Evolutionary conservation across 2,329 filamentous ascomycete species (phyloP).

Genomic region (Monosporascus sp.): DNA sequence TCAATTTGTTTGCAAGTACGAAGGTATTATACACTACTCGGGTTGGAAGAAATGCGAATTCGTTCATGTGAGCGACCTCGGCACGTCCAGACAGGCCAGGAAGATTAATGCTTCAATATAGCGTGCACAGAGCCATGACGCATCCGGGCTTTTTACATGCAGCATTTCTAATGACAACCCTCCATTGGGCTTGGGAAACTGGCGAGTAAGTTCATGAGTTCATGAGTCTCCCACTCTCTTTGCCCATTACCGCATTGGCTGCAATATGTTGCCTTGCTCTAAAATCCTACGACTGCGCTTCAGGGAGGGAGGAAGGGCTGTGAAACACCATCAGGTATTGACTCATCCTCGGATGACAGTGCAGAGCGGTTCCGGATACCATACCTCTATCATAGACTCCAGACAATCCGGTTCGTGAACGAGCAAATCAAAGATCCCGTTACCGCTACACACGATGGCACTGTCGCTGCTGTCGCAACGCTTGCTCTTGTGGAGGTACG

Average conservation of each 20-base stretch:
- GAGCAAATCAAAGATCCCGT: conserved; percentile 35
- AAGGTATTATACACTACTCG: conserved; percentile 36
- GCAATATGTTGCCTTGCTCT: neutral
- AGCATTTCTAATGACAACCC: conserved; percentile 38
- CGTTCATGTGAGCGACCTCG: conserved; percentile 26
- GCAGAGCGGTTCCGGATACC: conserved; percentile 39
- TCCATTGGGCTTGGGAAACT: conserved; percentile 42
- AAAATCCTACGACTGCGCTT: neutral
- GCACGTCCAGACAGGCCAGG: neutral
- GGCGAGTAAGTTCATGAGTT: conserved; percentile 23
- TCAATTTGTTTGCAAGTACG: conserved; percentile 34
- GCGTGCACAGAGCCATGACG: conserved; percentile 37
- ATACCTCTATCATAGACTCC: conserved; percentile 41
- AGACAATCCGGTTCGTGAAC: conserved; percentile 41
- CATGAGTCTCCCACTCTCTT: too few species aligned
- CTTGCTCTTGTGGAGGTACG: conserved; percentile 40
- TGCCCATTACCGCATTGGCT: neutral
- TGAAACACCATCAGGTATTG: neutral
- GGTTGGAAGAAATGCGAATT: conserved; percentile 29
- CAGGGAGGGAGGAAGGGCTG: neutral
- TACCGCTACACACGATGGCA: conserved; percentile 34
- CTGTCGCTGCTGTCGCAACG: conserved; percentile 38
- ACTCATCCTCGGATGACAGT: neutral
- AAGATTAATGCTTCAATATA: conserved; percentile 14
- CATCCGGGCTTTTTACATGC: conserved; percentile 42